A percentile compares a stretch with the other conserved stretches of the same genome.
These are phyloP conservation scores for Neurospora sp. DNA, from an alignment of 495 filamentous ascomycete genomes.

Conservation along the genomic window DNA sequence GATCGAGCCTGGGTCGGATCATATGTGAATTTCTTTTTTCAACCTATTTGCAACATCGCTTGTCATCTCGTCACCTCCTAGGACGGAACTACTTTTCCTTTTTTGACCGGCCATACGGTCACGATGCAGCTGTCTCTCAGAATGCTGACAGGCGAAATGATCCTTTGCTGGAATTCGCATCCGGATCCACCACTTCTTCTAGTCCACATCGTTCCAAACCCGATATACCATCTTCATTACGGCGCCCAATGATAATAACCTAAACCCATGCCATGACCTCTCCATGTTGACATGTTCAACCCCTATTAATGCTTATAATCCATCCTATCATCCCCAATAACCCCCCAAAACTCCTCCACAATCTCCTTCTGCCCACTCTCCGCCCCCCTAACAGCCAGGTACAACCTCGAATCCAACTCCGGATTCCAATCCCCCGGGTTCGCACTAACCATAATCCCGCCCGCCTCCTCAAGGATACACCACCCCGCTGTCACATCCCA, in stretches of 20 bases:
- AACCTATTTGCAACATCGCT: background rate
- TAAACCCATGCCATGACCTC: background rate
- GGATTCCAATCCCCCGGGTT: constrained; percentile 71
- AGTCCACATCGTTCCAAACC: background rate
- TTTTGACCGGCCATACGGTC: background rate
- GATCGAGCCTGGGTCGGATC: background rate
- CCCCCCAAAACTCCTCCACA: constrained; percentile 72
- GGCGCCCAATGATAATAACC: background rate
- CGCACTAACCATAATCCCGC: constrained; percentile 67
- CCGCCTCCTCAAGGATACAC: constrained; percentile 79
- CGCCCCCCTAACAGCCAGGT: constrained; percentile 63
- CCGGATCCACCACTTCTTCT: background rate
- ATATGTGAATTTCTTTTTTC: background rate
- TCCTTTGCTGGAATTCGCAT: background rate
- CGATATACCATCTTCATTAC: background rate
- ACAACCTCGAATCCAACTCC: constrained; percentile 62
- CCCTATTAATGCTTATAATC: constrained; percentile 35
- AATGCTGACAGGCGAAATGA: background rate
- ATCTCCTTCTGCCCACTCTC: constrained; percentile 60
- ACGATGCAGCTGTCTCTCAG: background rate
- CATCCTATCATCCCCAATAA: constrained; percentile 28
- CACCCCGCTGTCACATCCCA: constrained; percentile 93
- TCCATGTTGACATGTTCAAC: background rate
- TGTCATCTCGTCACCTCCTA: no score
- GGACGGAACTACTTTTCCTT: background rate